Conservation (phyloP, 768 basidiomycete genomes). For the Filobasidium floriforme region DNA sequence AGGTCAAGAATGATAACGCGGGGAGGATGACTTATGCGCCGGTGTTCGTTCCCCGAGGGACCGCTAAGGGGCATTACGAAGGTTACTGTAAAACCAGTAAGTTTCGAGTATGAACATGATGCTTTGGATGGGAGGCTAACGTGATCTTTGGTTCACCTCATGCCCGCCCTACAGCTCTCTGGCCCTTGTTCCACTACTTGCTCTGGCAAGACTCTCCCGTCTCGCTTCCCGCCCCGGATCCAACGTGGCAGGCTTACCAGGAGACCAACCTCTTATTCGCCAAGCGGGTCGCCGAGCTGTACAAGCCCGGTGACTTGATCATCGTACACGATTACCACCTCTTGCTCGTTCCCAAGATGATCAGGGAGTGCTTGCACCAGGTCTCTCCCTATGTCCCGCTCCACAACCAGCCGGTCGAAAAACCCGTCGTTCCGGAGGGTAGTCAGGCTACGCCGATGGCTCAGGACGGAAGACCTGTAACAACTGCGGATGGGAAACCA, state of each 20-base stretch:
- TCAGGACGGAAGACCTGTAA: slow-evolving; percentile 19
- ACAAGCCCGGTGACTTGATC: slow-evolving; percentile 83
- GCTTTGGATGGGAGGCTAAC: neutral
- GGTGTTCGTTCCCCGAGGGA: slow-evolving; percentile 56
- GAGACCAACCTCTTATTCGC: slow-evolving; percentile 81
- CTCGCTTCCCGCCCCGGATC: slow-evolving; percentile 73
- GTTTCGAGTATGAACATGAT: slow-evolving; percentile 47
- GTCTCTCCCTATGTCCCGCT: slow-evolving; percentile 29
- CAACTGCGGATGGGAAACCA: slow-evolving; percentile 8
- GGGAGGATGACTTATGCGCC: slow-evolving; percentile 67
- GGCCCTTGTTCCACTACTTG: slow-evolving; percentile 97
- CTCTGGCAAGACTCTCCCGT: slow-evolving; percentile 90
- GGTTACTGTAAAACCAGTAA: slow-evolving; percentile 95
- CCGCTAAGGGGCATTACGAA: slow-evolving; percentile 90
- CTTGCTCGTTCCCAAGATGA: slow-evolving; percentile 75
- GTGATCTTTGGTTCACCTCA: neutral
- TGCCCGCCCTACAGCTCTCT: slow-evolving; percentile 57
- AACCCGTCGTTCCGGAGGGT: neutral
- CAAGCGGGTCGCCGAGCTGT: slow-evolving; percentile 66
- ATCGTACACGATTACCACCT: slow-evolving; percentile 83
- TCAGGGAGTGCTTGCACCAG: slow-evolving; percentile 58
- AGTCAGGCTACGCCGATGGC: slow-evolving; percentile 20
- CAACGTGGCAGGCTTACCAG: slow-evolving; percentile 65
- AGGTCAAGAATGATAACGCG: slow-evolving; percentile 46
- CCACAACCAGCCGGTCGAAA: slow-evolving; percentile 12